Base-by-base conservation (phyloP, 2,329 filamentous ascomycete species). In the Botrytis paeoniae region DNA sequence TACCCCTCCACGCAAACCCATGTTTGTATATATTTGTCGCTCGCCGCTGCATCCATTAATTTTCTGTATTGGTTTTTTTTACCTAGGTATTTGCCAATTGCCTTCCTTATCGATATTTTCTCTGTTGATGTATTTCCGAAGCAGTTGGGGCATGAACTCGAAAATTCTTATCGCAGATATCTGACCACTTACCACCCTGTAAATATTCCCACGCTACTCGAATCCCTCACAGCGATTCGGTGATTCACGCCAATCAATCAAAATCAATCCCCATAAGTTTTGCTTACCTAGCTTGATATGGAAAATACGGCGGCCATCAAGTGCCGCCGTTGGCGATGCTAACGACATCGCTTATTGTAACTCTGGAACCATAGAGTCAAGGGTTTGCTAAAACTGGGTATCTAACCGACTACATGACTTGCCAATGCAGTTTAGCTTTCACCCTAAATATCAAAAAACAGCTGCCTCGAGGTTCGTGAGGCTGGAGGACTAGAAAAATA, bases 1-100 rank as follows among this genome's bases (percentile, higher is more conserved):
- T 72, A 68, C 62, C 70, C 70, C 70, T 72, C 70, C 39, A 71
- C 63, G 37, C 62, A 57, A n/a, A 43, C 37, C 62, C 70, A 45
- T 72, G 45, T 4, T 12, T 68, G 37, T 59, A 45, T 48, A 72
- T 43, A 71, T 68, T 59, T 59, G 45, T 59, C 51, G 22, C 51
- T 51, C 62, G 70, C 70, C 54, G 62, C 62, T 59, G 39, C 70
- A 65, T 60, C 45, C 70, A 41, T 65, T 12, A 51, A 35, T 39
- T 25, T 69, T 60, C 59, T 62, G 37, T n/a, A 22, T 35, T 18
- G 22, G 7, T 22, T 61, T 69, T 69, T 48, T 69, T 39, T 69
- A 22, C 35, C 54, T 43, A 43, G 66, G 48, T 29, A n/a, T 25
- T 45, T 37, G 43, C 18, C 61, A 37, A 29, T 68, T 68, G 35